A percentile compares a stretch with the other conserved stretches of the same genome.
These are phyloP conservation scores for Madurella mycetomatis DNA, from an alignment of 2,329 filamentous ascomycete genomes.

Conservation along the genomic window DNA sequence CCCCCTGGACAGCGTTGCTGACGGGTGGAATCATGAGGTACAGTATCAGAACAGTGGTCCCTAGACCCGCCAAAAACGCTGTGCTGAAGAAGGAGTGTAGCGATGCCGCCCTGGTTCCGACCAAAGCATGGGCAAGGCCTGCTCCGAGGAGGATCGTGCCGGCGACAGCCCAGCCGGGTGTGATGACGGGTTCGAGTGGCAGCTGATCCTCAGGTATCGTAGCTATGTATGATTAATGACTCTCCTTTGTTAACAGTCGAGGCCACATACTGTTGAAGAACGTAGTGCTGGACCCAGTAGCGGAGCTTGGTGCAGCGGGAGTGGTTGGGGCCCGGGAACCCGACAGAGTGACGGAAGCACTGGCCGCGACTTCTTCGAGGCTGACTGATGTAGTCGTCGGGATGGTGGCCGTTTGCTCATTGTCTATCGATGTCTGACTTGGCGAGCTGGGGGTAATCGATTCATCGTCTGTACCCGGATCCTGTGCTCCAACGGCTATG, in stretches of 20 bases:
- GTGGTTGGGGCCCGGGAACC: not conserved
- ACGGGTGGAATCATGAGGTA: conserved; percentile 84
- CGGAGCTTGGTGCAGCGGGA: conserved; percentile 3
- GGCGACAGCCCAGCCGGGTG: conserved; percentile 74
- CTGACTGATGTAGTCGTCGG: not conserved
- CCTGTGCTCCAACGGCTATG: conserved; percentile 3
- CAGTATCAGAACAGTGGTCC: conserved; percentile 75
- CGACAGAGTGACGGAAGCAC: not conserved
- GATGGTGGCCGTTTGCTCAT: not conserved
- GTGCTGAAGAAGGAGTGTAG: conserved; percentile 78
- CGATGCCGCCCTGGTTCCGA: conserved; percentile 79
- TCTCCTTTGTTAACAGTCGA: not conserved
- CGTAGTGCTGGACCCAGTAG: conserved; percentile 17
- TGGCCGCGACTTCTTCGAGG: not conserved
- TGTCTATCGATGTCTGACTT: conserved; percentile 5
- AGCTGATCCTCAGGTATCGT: conserved; percentile 51
- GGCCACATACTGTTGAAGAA: conserved; percentile 27
- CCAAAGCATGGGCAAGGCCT: conserved; percentile 65
- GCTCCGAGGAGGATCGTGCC: conserved; percentile 71
- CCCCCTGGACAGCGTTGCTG: conserved; percentile 72
- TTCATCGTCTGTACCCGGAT: conserved; percentile 14
- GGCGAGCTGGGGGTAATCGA: not conserved
- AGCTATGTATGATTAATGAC: conserved; percentile 29
- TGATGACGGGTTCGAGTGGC: conserved; percentile 69
- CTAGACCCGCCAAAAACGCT: conserved; percentile 66